Evolutionary conservation across 2,329 filamentous ascomycete genomes (phyloP), one percentile per base, ranked within the genome.

Genomic region (Davidsoniella virescens): DNA sequence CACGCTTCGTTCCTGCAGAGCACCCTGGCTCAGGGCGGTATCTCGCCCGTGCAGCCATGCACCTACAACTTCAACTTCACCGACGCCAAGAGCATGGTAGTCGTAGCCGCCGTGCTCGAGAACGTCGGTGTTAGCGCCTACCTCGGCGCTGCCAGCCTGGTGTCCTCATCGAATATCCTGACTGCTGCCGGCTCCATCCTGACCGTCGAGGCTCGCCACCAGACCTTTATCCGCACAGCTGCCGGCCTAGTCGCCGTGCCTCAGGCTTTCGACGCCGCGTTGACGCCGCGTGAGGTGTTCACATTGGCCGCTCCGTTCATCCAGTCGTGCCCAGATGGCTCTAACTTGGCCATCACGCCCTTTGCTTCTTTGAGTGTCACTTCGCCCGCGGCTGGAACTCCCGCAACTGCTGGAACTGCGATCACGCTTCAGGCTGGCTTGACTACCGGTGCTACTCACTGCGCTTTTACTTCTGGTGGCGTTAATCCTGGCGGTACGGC

Each of bases 251-350:
- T 73, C 51, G 75, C 81, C 49, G 73, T 83, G 3, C 78, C 83
- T 3, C 75, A 76, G 59, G 72, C 81, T 23, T 84, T 87, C 59
- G 82, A 86, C 61, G 79, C 78, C 0, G 71, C 82, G 1, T 76
- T 87, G 10, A 74, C 75, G 26, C 76, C 80, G 55, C 72, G 75
- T 56, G 75, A 78, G 55, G 77, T 86, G 63, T 86, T 85, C 70
- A 81, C 80, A 37, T 73, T 87, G 50, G 82, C 82, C 41, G 76
- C 81, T 1, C 74, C 75, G 42, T 87, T 87, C 70, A 86, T 87
- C 68, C 62, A 65, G 51, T 76, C 75, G 26, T 87, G 82, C 68
- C 83, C 82, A 14, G 64, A 71, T 25, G 78, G 76, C 52, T 85
- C 61, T 72, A 72, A 54, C 70, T 80, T 54, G 78, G 72, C 56